phyloP scores from a whole-genome alignment of 768 basidiomycete species.

The Zangia roseola region DNA sequence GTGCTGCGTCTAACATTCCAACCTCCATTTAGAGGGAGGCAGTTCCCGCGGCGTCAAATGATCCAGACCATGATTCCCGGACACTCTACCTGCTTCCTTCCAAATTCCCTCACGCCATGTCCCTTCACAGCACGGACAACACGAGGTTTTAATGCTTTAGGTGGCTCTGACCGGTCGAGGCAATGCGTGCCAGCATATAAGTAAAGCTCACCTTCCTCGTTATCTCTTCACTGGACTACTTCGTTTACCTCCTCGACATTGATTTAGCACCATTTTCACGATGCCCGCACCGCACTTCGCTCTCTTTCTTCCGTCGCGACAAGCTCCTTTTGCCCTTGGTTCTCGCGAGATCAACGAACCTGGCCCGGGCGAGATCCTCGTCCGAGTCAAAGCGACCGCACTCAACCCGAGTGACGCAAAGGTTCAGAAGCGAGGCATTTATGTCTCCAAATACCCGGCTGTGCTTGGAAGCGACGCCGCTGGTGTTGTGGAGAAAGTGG shows the following conservation, averaged over 20 bases:
- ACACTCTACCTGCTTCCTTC: slow-evolving; percentile 18
- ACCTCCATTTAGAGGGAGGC: slow-evolving; percentile 32
- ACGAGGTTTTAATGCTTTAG: slow-evolving; percentile 33
- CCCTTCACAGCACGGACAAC: slow-evolving; percentile 33
- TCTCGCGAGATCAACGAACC: slow-evolving; percentile 39
- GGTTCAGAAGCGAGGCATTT: slow-evolving; percentile 40
- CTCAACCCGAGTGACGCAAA: slow-evolving; percentile 58
- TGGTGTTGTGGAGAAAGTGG: slow-evolving; percentile 51
- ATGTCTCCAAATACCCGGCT: slow-evolving; percentile 42
- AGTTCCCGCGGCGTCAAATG: slow-evolving; percentile 32
- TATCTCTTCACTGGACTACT: slow-evolving; percentile 20
- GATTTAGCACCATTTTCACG: slow-evolving; percentile 4
- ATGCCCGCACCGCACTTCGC: slow-evolving; percentile 30
- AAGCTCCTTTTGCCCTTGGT: slow-evolving; percentile 36
- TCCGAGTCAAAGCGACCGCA: slow-evolving; percentile 46
- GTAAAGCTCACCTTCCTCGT: slow-evolving; percentile 15
- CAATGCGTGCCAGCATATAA: slow-evolving; percentile 33
- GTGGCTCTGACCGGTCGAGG: slow-evolving; percentile 26
- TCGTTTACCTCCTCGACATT: slow-evolving; percentile 12
- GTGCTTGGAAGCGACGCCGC: slow-evolving; percentile 50
- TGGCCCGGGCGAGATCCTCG: slow-evolving; percentile 46
- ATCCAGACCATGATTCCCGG: slow-evolving; percentile 34
- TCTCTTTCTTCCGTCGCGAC: slow-evolving; percentile 32
- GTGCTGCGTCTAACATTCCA: slow-evolving; percentile 30
- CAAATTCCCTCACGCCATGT: slow-evolving; percentile 22